Evolutionary conservation across 2,329 filamentous ascomycete genomes (phyloP).

Genomic region (Trichocomaceae sp.): DNA sequence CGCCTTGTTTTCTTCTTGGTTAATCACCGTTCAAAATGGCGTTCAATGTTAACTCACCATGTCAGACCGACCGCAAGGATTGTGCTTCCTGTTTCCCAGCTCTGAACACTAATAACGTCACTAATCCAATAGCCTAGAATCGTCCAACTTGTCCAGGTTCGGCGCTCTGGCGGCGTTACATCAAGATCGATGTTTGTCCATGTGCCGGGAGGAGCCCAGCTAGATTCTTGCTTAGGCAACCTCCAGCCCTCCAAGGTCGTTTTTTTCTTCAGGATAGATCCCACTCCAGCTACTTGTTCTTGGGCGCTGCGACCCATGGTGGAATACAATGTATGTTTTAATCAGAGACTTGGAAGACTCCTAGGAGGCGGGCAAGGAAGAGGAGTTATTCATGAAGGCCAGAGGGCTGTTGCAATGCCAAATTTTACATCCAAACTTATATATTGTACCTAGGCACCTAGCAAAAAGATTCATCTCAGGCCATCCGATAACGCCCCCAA

Average conservation of each 20-base stretch:
- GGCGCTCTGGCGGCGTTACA: slow-evolving; percentile 4
- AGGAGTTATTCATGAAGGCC: not conserved
- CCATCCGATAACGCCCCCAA: too few species aligned
- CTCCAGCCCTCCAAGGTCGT: not conserved
- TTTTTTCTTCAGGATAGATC: not conserved
- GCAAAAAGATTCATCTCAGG: too few species aligned
- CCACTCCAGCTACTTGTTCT: not conserved
- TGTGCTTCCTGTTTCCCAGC: not conserved
- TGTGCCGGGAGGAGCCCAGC: slow-evolving; percentile 3
- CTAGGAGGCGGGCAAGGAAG: not conserved
- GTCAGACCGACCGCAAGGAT: slow-evolving; percentile 1
- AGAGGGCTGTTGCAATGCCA: not conserved
- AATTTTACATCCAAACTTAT: not conserved
- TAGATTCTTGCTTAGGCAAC: slow-evolving; percentile 3
- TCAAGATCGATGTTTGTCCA: slow-evolving; percentile 7
- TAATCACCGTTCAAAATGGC: not conserved
- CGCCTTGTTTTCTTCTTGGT: not conserved
- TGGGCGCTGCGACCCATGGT: not conserved
- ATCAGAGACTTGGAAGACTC: not conserved
- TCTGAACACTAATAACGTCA: slow-evolving; percentile 1
- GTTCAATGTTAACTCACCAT: not conserved
- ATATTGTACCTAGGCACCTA: too few species aligned
- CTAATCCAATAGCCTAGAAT: slow-evolving; percentile 6
- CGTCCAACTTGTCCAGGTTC: slow-evolving; percentile 1
- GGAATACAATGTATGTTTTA: not conserved